Evolutionary conservation across 176 grass and related monocot genomes (phyloP).

Genomic region (Triticum timopheevii): DNA sequence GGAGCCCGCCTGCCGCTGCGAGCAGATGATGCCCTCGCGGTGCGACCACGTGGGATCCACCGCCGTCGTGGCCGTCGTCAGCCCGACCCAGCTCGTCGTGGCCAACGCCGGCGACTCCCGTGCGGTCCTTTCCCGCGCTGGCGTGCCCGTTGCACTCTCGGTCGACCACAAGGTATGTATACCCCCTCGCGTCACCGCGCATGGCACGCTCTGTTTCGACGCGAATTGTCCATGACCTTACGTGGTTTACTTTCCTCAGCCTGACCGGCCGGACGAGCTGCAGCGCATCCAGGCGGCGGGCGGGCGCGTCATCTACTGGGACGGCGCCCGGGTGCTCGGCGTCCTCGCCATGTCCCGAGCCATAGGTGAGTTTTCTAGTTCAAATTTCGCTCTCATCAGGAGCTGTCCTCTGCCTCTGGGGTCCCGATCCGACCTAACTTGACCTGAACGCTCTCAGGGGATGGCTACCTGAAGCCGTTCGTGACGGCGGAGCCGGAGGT

Average conservation of each 20-base stretch:
- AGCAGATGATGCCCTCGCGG: slow-evolving; percentile 61
- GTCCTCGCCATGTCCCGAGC: slow-evolving; percentile 95
- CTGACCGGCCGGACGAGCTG: slow-evolving; percentile 89
- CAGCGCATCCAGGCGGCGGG: slow-evolving; percentile 79
- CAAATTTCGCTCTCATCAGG: not conserved
- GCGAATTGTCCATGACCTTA: not conserved
- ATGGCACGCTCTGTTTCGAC: not conserved
- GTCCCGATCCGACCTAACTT: not conserved
- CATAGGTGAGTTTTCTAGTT: slow-evolving; percentile 58
- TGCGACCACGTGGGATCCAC: slow-evolving; percentile 93
- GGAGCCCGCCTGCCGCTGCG: slow-evolving; percentile 67
- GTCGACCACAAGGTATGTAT: slow-evolving; percentile 74
- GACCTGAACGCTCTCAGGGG: slow-evolving; percentile 38
- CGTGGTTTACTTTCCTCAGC: slow-evolving; percentile 42
- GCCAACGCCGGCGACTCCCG: slow-evolving; percentile 91
- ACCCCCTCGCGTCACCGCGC: not conserved
- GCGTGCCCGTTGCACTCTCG: slow-evolving; percentile 59
- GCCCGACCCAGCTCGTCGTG: slow-evolving; percentile 53
- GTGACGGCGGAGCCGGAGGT: slow-evolving; percentile 89
- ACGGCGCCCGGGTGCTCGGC: slow-evolving; percentile 77
- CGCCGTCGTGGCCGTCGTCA: slow-evolving; percentile 72
- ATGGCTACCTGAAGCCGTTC: slow-evolving; percentile 77
- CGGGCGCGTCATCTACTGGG: slow-evolving; percentile 95
- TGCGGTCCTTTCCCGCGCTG: slow-evolving; percentile 75
- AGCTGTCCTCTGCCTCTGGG: not conserved